Base-by-base conservation (phyloP, 768 basidiomycete species). In the Boletus reticulatus region DNA sequence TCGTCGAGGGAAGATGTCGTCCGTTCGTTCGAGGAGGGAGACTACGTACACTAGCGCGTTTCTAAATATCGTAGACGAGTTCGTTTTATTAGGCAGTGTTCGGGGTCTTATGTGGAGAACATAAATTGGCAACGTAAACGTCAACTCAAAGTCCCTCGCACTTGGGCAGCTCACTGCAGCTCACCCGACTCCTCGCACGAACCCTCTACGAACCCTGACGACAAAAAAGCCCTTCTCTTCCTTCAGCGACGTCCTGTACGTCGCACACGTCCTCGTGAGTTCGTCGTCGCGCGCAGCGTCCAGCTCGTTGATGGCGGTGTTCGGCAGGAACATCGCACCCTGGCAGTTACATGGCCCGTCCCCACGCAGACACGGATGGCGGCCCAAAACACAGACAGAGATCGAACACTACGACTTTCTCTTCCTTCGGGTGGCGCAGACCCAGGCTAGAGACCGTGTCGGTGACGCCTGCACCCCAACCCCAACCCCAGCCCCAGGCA, bases 321-420 rank as follows among this genome's bases (percentile, higher is more conserved):
- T 34, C 55, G 49, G 47, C 51, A 58, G 57, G 49, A 59, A 20
- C 57, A 59, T 55, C 55, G 42, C 32, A 57, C 54, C 37, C 50
- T 52, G 27, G 42, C 53, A 47, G 43, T 60, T 58, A 57, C 58
- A 71, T 71, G 70, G 70, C 70, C 39, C 71, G 63, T 62, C 51
- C 59, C 38, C 72, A 65, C 51, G 42, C 62, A 52, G 72, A 76
- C 64, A 52, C 69, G 56, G 67, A 71, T 56, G 67, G 63, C 37
- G 45, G 50, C 38, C 62, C 64, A 60, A 73, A 65, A 53, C 34
- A 66, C 48, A 70, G 77, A 50, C 76, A 73, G 53, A 67, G 78
- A 48, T 74, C 78, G 17, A 78, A 77, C 57, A 79, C 78, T 24
- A 76, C 70, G 22, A 68, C 73, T 8, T 79, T 80, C 44, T 53